A percentile compares a stretch with the other conserved stretches of the same genome.
Evolutionary conservation across 2,329 filamentous ascomycete species (phyloP).

Genomic region (Aspergillus sp.): DNA sequence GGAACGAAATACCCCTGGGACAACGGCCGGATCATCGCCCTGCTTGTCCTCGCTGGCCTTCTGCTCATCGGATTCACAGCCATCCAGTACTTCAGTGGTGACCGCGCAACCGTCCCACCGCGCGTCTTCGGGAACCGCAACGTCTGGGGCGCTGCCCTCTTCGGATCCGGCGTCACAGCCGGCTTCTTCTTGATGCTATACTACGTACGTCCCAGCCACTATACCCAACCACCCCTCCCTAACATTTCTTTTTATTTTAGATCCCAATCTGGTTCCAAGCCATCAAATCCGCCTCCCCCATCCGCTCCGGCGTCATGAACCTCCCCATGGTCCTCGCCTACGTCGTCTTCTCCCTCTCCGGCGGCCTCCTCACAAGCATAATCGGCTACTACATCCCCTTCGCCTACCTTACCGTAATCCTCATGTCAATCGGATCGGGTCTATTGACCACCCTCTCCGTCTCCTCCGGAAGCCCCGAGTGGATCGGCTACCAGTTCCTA

Average conservation of each 20-base stretch:
- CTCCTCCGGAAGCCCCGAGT: not conserved
- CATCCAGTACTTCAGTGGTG: conserved; percentile 4
- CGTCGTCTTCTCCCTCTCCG: conserved; percentile 3
- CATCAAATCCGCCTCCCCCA: conserved; percentile 10
- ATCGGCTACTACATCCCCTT: conserved; percentile 14
- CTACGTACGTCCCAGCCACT: conserved; percentile 1
- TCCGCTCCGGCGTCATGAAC: conserved; percentile 9
- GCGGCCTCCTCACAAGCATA: not conserved
- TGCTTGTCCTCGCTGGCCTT: conserved; percentile 6
- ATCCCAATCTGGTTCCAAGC: conserved; percentile 16
- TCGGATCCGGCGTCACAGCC: not conserved
- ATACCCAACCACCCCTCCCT: not conserved
- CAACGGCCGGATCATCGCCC: conserved; percentile 8
- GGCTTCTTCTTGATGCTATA: conserved; percentile 12
- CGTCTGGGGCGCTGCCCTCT: conserved; percentile 7
- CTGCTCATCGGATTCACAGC: conserved; percentile 3
- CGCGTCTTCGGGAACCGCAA: conserved; percentile 10
- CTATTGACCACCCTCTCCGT: conserved; percentile 3
- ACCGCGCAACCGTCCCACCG: conserved; percentile 9
- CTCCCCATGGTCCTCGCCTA: conserved; percentile 7
- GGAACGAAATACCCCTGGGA: conserved; percentile 13
- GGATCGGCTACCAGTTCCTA: conserved; percentile 18
- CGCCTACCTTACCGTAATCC: not conserved
- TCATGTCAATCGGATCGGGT: conserved; percentile 9
- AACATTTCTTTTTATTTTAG: too few species aligned